These are phyloP conservation scores for Echinosophora koreensis DNA, from an alignment of 306 rosid genomes.

Conservation along the genomic window DNA sequence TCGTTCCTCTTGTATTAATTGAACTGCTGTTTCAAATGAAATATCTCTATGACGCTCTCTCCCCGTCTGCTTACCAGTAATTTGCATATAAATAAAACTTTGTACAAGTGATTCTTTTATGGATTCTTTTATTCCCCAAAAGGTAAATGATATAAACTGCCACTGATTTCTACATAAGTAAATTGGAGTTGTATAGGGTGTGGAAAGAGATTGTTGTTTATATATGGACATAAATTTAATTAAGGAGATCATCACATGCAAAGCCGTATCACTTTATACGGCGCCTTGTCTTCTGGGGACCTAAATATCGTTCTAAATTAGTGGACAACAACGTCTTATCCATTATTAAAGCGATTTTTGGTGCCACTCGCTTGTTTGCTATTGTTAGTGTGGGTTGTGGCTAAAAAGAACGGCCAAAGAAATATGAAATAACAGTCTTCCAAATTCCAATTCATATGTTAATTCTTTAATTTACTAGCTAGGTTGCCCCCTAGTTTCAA, in stretches of 20 bases:
- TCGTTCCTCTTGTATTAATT: no score
- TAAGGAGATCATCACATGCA: not conserved
- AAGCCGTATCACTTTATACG: conserved; percentile 14
- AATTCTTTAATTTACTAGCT: not conserved
- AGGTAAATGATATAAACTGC: not conserved
- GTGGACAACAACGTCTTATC: conserved; percentile 55
- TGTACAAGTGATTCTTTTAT: not conserved
- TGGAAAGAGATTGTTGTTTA: not conserved
- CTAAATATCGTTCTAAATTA: conserved; percentile 36
- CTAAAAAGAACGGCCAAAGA: conserved; percentile 27
- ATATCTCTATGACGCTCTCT: not conserved
- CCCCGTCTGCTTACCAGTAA: conserved; percentile 26
- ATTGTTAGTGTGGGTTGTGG: not conserved
- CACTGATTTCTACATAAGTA: not conserved
- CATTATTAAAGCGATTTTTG: conserved; percentile 40
- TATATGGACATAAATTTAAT: not conserved
- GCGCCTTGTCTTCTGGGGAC: conserved; percentile 39
- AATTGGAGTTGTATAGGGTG: not conserved
- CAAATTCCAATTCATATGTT: not conserved
- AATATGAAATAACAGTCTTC: not conserved
- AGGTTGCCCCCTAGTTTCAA: conserved; percentile 16
- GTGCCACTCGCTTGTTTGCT: conserved; percentile 33
- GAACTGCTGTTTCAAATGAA: conserved; percentile 18
- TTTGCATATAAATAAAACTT: not conserved
- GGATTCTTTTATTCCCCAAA: not conserved